Evolutionary conservation across 2,329 filamentous ascomycete species (phyloP).

Genomic region (Thermothelomyces thermophilus): DNA sequence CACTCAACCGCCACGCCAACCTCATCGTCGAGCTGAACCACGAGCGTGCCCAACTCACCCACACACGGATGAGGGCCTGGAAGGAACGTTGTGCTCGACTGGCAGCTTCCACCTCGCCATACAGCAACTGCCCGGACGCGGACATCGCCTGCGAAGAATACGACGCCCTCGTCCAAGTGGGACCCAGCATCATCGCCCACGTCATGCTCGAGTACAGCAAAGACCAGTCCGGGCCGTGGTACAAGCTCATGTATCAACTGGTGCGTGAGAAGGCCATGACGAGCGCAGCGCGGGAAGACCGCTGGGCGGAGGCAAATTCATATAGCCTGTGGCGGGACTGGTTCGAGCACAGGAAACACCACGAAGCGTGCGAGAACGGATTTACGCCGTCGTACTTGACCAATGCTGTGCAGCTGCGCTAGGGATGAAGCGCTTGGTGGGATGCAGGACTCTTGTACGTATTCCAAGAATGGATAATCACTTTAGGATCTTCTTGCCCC

Average conservation of each 20-base stretch:
- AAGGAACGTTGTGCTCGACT: background rate
- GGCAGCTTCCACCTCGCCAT: no score
- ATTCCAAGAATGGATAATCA: no score
- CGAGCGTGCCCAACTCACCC: background rate
- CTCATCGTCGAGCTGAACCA: constrained; percentile 9
- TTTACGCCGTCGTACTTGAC: background rate
- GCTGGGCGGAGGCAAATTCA: background rate
- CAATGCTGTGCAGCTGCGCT: background rate
- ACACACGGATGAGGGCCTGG: background rate
- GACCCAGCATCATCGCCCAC: constrained; percentile 1
- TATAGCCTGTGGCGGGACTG: constrained; percentile 2
- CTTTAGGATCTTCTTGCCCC: no score
- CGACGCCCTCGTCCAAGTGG: background rate
- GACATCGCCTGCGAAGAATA: constrained; percentile 1
- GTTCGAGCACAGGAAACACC: constrained; percentile 4
- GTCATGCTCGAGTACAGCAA: constrained; percentile 5
- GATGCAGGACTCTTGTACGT: no score
- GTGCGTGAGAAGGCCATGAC: background rate
- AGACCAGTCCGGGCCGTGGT: constrained; percentile 2
- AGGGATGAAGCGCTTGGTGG: no score
- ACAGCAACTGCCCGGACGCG: background rate
- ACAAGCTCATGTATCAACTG: constrained; percentile 2
- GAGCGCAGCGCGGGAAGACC: background rate
- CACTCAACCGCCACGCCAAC: constrained; percentile 8
- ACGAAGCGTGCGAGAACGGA: background rate